Evolutionary conservation across 1,284 basidiomycete genomes (phyloP).

Genomic region (Cryptococcus sp.): DNA sequence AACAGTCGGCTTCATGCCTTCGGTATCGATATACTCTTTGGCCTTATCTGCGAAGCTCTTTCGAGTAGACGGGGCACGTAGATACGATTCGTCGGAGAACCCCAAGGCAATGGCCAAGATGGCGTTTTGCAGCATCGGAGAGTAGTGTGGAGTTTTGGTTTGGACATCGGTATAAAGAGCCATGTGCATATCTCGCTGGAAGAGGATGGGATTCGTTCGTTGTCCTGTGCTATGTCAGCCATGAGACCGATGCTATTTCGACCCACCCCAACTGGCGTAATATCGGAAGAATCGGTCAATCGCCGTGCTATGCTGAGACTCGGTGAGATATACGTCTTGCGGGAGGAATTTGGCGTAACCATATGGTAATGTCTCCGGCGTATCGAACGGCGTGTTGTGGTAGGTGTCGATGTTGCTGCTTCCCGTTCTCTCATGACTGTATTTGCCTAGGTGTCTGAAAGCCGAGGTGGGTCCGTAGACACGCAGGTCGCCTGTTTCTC

Average conservation of each 20-base stretch:
- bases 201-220: slow-evolving; percentile 27
- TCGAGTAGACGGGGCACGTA: slow-evolving; percentile 57
- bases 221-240: slow-evolving; percentile 13
- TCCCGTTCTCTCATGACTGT: slow-evolving; percentile 10
- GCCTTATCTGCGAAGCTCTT: slow-evolving; percentile 60
- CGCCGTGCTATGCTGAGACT: slow-evolving; percentile 28
- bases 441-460: slow-evolving; percentile 28
- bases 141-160: slow-evolving; percentile 63
- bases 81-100: slow-evolving; percentile 61
- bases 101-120: slow-evolving; percentile 63
- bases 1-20: slow-evolving; percentile 62
- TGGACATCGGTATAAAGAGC: slow-evolving; percentile 13
- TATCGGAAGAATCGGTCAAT: slow-evolving; percentile 32
- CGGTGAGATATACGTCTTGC: slow-evolving; percentile 18
- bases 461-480: slow-evolving; percentile 35
- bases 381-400: slow-evolving; percentile 6
- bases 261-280: slow-evolving; percentile 35
- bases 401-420: not conserved
- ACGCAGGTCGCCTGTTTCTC: slow-evolving; percentile 29
- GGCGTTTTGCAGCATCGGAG: slow-evolving; percentile 69
- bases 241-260: not conserved
- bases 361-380: slow-evolving; percentile 3
- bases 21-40: slow-evolving; percentile 61
- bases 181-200: slow-evolving; percentile 24
- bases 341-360: slow-evolving; percentile 30